Evolutionary conservation across 1,139 yeast species (phyloP).

Genomic region (Meyerozyma guilliermondii): DNA sequence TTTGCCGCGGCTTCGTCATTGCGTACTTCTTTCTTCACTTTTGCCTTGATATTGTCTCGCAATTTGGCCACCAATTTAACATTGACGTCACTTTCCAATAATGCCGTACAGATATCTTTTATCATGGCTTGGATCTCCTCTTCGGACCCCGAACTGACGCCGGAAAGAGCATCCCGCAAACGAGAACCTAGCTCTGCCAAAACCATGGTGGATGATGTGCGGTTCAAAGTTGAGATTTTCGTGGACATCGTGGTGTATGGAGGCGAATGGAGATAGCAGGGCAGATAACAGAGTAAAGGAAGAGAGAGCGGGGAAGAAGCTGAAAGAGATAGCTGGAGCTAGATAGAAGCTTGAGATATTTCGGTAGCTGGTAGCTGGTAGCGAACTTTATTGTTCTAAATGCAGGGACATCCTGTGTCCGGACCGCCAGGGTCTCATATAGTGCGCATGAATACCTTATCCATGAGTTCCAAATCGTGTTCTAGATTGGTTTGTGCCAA

Average conservation of each 20-base stretch:
- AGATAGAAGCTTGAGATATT: too few species aligned
- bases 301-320: too few species aligned
- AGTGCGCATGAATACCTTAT: constrained; percentile 13
- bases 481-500: constrained; percentile 12
- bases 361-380: too few species aligned
- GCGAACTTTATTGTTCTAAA: not conserved
- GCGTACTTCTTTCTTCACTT: constrained; percentile 43
- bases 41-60: constrained; percentile 65
- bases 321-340: too few species aligned
- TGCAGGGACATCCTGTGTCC: constrained; percentile 1
- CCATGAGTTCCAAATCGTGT: constrained; percentile 19
- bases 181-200: constrained; percentile 91
- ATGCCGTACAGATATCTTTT: constrained; percentile 85
- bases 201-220: constrained; percentile 51
- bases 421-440: constrained; percentile 1
- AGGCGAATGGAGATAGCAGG: not conserved
- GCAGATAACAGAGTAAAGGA: too few species aligned
- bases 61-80: constrained; percentile 74
- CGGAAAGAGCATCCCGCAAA: constrained; percentile 69
- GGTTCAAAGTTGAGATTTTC: not conserved
- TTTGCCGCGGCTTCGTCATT: constrained; percentile 51
- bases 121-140: constrained; percentile 50
- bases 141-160: constrained; percentile 39
- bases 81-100: constrained; percentile 89
- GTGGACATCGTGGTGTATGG: not conserved